Evolutionary conservation across 495 filamentous ascomycete species (phyloP).

Genomic region (Haplographium delicatum): DNA sequence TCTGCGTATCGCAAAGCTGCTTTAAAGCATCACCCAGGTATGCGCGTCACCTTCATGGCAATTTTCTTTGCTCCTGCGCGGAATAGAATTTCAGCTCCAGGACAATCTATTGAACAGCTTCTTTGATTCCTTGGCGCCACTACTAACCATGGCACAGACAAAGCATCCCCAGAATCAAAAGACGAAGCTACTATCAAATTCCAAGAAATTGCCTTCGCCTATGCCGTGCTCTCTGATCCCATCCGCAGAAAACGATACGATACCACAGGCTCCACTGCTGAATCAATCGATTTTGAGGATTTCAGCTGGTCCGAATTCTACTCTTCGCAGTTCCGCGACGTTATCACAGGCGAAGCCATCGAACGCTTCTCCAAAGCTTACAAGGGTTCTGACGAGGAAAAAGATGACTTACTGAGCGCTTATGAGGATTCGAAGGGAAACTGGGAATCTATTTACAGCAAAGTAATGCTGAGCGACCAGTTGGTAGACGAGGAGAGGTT

Average conservation of each 20-base stretch:
- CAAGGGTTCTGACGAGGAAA: slow-evolving; percentile 84
- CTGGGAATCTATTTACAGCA: slow-evolving; percentile 69
- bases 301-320: slow-evolving; percentile 93
- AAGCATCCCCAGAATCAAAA: slow-evolving; percentile 58
- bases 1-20: slow-evolving; percentile 84
- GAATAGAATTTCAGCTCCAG: no score
- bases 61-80: no score
- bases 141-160: slow-evolving; percentile 50
- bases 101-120: no score
- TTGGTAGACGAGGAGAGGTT: slow-evolving; percentile 86
- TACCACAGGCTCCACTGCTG: slow-evolving; percentile 77
- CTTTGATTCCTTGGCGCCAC: slow-evolving; percentile 12
- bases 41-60: slow-evolving; percentile 37
- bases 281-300: slow-evolving; percentile 65
- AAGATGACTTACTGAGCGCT: slow-evolving; percentile 65
- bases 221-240: slow-evolving; percentile 82
- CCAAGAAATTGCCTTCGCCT: slow-evolving; percentile 88
- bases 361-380: slow-evolving; percentile 68
- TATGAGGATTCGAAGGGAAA: slow-evolving; percentile 66
- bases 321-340: slow-evolving; percentile 68
- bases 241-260: slow-evolving; percentile 79
- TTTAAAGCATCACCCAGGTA: slow-evolving; percentile 86
- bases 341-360: slow-evolving; percentile 64
- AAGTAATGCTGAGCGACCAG: slow-evolving; percentile 79
- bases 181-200: slow-evolving; percentile 70